These are phyloP conservation scores for Pharnaceum exiguum DNA, from an alignment of 148 eudicot species.

Conservation along the genomic window DNA sequence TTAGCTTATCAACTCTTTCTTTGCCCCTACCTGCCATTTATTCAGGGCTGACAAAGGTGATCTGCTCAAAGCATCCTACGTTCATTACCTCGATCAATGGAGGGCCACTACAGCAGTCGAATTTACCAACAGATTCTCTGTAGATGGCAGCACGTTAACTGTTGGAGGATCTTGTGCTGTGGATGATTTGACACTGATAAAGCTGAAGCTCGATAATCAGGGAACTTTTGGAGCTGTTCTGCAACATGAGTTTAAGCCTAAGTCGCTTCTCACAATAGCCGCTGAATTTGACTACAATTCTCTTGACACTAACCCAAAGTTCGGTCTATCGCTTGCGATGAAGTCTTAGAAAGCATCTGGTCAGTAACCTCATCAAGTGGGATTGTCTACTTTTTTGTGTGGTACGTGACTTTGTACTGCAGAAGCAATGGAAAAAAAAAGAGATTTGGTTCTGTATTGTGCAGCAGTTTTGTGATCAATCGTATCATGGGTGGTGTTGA, in stretches of 20 bases:
- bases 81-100: constrained; percentile 48
- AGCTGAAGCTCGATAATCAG: constrained; percentile 64
- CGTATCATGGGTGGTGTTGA: not conserved
- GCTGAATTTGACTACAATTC: constrained; percentile 82
- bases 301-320: constrained; percentile 66
- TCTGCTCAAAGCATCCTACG: constrained; percentile 56
- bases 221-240: constrained; percentile 71
- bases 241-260: constrained; percentile 79
- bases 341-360: constrained; percentile 42
- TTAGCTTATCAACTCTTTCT: too few species aligned
- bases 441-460: not conserved
- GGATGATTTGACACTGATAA: constrained; percentile 64
- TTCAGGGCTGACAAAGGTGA: constrained; percentile 82
- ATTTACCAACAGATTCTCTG: constrained; percentile 65
- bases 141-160: constrained; percentile 65
- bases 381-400: constrained; percentile 1
- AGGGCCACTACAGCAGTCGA: constrained; percentile 63
- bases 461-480: not conserved
- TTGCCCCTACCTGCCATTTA: not conserved
- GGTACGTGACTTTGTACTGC: too few species aligned
- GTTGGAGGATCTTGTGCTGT: constrained; percentile 62
- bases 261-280: constrained; percentile 62
- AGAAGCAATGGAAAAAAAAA: not conserved
- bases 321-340: constrained; percentile 73
- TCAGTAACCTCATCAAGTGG: too few species aligned